Evolutionary conservation across 495 filamentous ascomycete genomes (phyloP), one percentile per base, ranked within the genome.

Genomic region (Daldinia childiae): DNA sequence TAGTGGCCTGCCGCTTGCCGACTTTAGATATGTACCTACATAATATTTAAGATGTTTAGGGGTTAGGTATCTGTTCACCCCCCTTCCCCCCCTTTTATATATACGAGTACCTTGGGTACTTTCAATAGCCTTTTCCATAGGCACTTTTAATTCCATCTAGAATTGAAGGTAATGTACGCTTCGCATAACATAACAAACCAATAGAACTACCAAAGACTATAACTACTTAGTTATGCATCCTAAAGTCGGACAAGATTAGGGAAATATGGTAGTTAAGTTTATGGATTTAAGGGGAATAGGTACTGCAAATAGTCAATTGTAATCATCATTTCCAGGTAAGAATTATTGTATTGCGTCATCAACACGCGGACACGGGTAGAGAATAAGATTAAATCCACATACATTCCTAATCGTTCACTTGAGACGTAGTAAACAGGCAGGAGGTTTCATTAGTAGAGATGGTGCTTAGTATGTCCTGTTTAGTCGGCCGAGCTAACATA

Each of bases 341-440:
- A 29, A 27, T 43, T 30, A 12, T 51, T 14, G 19, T 61, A 56
- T 68, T 68, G 64, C 58, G 57, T 68, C 58, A 68, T 61, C 57
- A 62, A 24, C 24, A 51, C 21, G 38, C 15, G 32, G 58, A n/a
- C 38, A 45, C 36, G 21, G 8, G 19, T 24, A 48, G 43, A 48
- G 27, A 55, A 55, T 55, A 55, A 32, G 51, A 55, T 32, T 32
- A 32, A 29, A 55, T 14, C n/a, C 15, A 55, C 51, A 32, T 30
- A 24, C 12, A 55, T 55, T 55, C 21, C 26, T n/a, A 55, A 29
- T 32, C 27, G 30, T 6, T 55, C 14, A 8, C 3, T 55, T 36
- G 32, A 24, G 24, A 24, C 24, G 6, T 48, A 11, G 19, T 48
- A 36, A 41, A 54, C 4, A 30, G 50, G 34, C 36, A 48, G 57